Percentiles rank a stretch among this genome's conserved stretches.
phyloP scores from a whole-genome alignment of 176 grass and related monocot genomes.

The Oryza meridionalis region DNA sequence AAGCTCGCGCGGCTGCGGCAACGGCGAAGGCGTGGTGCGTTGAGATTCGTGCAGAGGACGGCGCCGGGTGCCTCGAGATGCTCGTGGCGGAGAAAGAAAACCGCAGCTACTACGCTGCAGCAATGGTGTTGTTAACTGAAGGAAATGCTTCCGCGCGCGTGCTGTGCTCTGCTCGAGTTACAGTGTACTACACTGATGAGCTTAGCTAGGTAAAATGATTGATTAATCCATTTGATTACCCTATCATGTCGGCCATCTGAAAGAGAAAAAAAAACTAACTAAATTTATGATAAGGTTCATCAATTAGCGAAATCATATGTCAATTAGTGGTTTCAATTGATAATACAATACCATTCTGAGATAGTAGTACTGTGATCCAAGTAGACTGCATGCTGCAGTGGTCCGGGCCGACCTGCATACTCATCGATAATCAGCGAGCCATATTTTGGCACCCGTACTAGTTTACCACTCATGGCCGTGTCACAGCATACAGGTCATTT shows the following conservation, averaged over 20 bases:
- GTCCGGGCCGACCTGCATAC: not conserved
- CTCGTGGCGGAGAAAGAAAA: not conserved
- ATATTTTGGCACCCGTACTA: not conserved
- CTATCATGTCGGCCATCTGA: no score
- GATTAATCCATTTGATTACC: not conserved
- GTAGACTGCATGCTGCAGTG: not conserved
- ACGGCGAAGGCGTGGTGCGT: no score
- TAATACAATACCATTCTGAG: no score
- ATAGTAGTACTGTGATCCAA: not conserved
- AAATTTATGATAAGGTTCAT: no score
- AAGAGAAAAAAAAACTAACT: no score
- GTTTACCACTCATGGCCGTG: not conserved
- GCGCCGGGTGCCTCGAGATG: not conserved
- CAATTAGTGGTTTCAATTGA: no score
- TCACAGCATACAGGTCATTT: not conserved
- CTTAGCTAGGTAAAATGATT: conserved; percentile 6
- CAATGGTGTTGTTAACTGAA: not conserved
- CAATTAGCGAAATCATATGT: no score
- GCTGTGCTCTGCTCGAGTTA: not conserved
- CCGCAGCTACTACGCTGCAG: not conserved
- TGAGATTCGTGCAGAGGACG: no score
- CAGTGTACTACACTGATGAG: not conserved
- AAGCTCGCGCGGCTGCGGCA: no score
- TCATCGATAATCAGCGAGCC: not conserved
- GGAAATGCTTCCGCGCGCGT: conserved; percentile 19